Evolutionary conservation across 2,329 filamentous ascomycete genomes (phyloP), one percentile per base, ranked within the genome.

Genomic region (Nectriaceae sp.): DNA sequence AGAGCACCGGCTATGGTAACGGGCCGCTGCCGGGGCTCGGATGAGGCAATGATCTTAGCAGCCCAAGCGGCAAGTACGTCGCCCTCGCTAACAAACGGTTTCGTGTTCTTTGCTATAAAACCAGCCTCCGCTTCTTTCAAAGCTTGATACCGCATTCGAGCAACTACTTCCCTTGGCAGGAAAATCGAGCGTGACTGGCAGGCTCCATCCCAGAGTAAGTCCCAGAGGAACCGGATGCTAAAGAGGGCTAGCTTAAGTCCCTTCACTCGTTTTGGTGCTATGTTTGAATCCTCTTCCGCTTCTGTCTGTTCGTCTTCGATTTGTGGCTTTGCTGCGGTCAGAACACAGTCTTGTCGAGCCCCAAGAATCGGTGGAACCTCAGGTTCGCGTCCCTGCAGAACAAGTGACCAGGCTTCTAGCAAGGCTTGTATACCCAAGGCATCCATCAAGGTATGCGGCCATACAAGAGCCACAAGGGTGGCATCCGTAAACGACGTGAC

Each of bases 401-500:
- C 69, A 1, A 70, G 60, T 0, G 66, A 69, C 78, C 78, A 82
- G 6, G 68, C 71, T 1, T 68, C 54, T 3, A 80, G 52, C 10
- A 82, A 61, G 1, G 64, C 69, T 3, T 62, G 56, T 21, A 67
- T 66, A 4, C 75, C 77, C 54, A 76, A 66, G 3, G 66, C 73
- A 50, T 80, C 78, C 48, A 73, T 71, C 5, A 79, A 58, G 0
- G 71, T 72, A 57, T 82, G 79, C 2, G 74, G 70, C 64, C 70
- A 78, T 2, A 65, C 63, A 1, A 82, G 52, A 0, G 68, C 66
- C 2, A 82, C 63, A 0, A 82, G 57, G 0, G 79, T 82, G 0
- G 75, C 73, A 47, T 83, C 73, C 3, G 55, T 59, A 56, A 82
- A 82, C 0, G 70, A 70, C 3, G 72, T 70, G 36, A 81, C 64